Conservation (phyloP, 2,329 filamentous ascomycete genomes). For the Scortechinia acanthostroma region DNA sequence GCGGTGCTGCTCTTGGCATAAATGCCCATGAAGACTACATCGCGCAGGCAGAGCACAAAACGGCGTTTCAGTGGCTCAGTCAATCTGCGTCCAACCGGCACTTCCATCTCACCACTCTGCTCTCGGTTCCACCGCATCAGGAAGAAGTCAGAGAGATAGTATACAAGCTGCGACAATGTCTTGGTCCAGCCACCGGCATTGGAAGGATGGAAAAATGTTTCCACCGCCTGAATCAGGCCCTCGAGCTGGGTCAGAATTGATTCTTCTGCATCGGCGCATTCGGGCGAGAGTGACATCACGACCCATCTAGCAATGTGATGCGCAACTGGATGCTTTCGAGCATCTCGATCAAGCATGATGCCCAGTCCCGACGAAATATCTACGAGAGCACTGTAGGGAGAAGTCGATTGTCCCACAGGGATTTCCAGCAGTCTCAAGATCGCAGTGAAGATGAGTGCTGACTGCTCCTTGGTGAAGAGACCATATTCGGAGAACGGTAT, state of each 20-base stretch:
- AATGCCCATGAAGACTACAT: constrained; percentile 96
- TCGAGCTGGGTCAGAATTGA: constrained; percentile 82
- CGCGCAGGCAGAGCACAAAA: constrained; percentile 81
- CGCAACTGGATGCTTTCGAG: constrained; percentile 82
- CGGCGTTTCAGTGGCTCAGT: constrained; percentile 76
- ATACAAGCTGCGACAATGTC: constrained; percentile 80
- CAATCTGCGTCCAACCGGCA: constrained; percentile 72
- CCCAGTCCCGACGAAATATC: constrained; percentile 79
- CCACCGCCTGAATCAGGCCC: constrained; percentile 85
- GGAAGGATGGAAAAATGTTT: constrained; percentile 97
- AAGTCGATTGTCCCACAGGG: constrained; percentile 89
- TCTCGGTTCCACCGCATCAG: constrained; percentile 97
- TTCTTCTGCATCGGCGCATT: constrained; percentile 67
- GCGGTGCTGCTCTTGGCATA: constrained; percentile 92
- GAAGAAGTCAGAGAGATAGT: constrained; percentile 90
- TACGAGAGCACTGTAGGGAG: constrained; percentile 72
- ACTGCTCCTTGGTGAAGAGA: constrained; percentile 87
- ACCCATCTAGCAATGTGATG: constrained; percentile 92
- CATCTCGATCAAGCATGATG: constrained; percentile 82
- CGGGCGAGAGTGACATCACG: constrained; percentile 83
- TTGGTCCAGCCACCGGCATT: constrained; percentile 90
- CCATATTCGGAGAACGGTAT: constrained; percentile 79
- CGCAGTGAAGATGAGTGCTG: constrained; percentile 85
- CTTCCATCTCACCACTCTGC: constrained; percentile 82
- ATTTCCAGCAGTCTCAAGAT: constrained; percentile 86